Evolutionary conservation across 2,329 filamentous ascomycete genomes (phyloP).

Genomic region (Ilyonectria mors-panacis): DNA sequence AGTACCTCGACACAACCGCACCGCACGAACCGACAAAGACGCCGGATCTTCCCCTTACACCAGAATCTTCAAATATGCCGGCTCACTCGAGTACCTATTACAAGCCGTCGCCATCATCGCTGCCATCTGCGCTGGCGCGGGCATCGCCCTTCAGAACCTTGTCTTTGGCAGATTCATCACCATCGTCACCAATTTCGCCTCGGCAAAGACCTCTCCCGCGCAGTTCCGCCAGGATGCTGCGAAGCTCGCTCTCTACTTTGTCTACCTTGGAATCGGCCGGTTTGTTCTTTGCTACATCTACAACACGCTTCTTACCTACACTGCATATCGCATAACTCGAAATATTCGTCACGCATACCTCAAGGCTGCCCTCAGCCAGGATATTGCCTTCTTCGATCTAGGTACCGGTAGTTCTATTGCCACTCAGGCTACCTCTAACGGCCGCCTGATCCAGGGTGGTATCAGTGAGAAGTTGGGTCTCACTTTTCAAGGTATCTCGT

Average conservation of each 20-base stretch:
- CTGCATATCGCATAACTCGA: slow-evolving; percentile 65
- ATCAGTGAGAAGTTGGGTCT: slow-evolving; percentile 57
- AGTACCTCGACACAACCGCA: too few species aligned
- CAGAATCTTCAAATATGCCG: slow-evolving; percentile 51
- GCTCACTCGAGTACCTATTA: slow-evolving; percentile 45
- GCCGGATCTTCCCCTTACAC: too few species aligned
- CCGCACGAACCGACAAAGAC: too few species aligned
- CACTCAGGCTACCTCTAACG: slow-evolving; percentile 31
- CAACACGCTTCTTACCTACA: slow-evolving; percentile 61
- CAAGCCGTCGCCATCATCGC: slow-evolving; percentile 47
- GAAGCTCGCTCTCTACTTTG: slow-evolving; percentile 62
- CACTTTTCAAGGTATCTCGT: slow-evolving; percentile 54
- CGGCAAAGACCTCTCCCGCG: slow-evolving; percentile 39
- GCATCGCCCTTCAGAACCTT: slow-evolving; percentile 55
- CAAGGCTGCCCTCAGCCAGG: slow-evolving; percentile 38
- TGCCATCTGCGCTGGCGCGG: slow-evolving; percentile 54
- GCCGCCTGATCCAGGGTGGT: slow-evolving; percentile 47
- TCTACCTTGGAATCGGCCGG: slow-evolving; percentile 70
- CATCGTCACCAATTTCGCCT: slow-evolving; percentile 52
- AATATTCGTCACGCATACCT: slow-evolving; percentile 52
- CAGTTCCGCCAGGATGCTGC: slow-evolving; percentile 50
- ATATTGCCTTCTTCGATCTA: slow-evolving; percentile 41
- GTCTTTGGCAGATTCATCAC: slow-evolving; percentile 57
- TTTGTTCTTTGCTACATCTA: slow-evolving; percentile 65
- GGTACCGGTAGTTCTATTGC: slow-evolving; percentile 58